Evolutionary conservation across 148 eudicot species (phyloP), one percentile per base, ranked within the genome.

Genomic region (Arbutus unedo): DNA sequence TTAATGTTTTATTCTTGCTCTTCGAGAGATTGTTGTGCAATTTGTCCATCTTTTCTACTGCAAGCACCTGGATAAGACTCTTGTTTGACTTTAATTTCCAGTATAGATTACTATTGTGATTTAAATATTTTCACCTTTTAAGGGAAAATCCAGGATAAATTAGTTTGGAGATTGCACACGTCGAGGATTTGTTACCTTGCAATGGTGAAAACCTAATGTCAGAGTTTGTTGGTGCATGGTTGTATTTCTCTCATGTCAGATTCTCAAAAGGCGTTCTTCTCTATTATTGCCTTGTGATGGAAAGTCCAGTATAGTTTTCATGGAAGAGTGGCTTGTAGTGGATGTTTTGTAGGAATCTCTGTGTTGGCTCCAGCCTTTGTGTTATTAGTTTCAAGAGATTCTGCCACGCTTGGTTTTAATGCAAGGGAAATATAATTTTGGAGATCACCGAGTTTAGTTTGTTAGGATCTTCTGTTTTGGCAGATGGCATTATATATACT

Each of bases 21-120:
- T 45, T 73, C 23, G 13, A 18, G 51, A 45, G 23, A 45, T 44
- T 73, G 4, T 73, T 73, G 23, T 48, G 45, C 50, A 74, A 47
- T 74, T 48, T 74, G 21, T 74, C 38, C 77, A 16, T 74, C 18
- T 74, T 48, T 74, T 44, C 76, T 72, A 72, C 50, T 16, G 18
- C 11, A 56, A 67, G 31, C 11, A 56, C 57, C 45, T 66, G 57
- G 50, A 54, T 25, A 25, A 21, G 74, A 4, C 70, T 79, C 54
- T 14, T 79, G 76, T 72, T 50, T 18, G 71, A 23, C 23, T 9
- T 71, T 21, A 19, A 70, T 53, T 71, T 80, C 49, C 16, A 14
- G 49, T 25, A 56, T 66, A 72, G 23, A 50, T 25, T 47, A 10
- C 21, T 67, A 14, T 47, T 8, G 49, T 80, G 45, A 2, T 67